Base-by-base conservation (phyloP, 176 grass and related monocot genomes). In the Eragrostis curvula region DNA sequence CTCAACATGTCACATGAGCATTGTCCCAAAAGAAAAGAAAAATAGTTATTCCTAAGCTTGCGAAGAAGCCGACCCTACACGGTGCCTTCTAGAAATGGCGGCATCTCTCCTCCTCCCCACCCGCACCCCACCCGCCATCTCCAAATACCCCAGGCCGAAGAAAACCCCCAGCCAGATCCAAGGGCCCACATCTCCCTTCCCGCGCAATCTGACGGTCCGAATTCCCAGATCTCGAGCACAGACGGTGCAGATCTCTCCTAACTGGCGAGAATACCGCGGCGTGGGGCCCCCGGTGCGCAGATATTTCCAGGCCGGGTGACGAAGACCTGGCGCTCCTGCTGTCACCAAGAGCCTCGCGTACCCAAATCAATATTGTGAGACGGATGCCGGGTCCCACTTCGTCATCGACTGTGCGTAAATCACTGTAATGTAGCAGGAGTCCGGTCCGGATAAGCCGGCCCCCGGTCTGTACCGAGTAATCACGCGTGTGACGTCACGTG, bases 351-450 rank as follows among this genome's bases (percentile, higher is more conserved):
- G 61, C 12, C 5, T 27, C 5, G 7, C 5, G 28, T 28, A 32
- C 13, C 1, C 14, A 6, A 12, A 17, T 13, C 14, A 24, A 5
- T 4, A 6, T 5, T 62, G 23, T 3, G 36, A 9, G 3, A 2
- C n/a, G 0, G 0, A 0, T 1, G 0, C 0, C 7, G 66, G 51
- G 53, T 8, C 14, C 12, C 18, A 0, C 0, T 0, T 1, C 17
- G 53, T 36, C 79, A 71, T 43, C 3, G 3, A 27, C 42, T 15
- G 17, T 12, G 18, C 7, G 2, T 3, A 18, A 2, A 23, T 11
- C 9, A 12, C 0, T 0, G n/a, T 0, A 3, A 0, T 2, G 14
- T 6, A 10, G 0, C n/a, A 0, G 20, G 32, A 3, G 1, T 9
- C 39, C 7, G 24, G 15, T 47, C 25, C 53, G 79, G 79, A 82